Evolutionary conservation across 331 rosid genomes (phyloP).

Genomic region (Malus hybrid): DNA sequence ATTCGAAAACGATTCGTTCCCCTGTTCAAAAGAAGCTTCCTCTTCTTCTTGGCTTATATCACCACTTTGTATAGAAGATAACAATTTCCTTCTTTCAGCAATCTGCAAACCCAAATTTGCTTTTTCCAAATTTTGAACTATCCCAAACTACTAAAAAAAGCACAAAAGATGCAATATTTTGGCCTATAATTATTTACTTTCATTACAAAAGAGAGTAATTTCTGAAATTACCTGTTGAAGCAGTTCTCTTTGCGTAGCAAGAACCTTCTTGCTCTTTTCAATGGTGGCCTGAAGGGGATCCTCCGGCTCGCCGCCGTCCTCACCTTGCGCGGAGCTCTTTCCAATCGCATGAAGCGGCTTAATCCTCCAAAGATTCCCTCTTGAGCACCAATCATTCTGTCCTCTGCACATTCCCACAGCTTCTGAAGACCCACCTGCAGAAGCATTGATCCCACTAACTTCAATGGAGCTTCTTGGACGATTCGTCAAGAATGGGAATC

Average conservation of each 20-base stretch:
- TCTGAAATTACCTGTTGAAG: conserved; percentile 58
- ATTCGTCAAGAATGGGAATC: conserved; percentile 12
- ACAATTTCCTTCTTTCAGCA: conserved; percentile 70
- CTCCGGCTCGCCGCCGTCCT: conserved; percentile 39
- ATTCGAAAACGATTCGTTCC: conserved; percentile 22
- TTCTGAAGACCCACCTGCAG: conserved; percentile 15
- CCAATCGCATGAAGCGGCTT: conserved; percentile 30
- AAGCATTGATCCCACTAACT: conserved; percentile 4
- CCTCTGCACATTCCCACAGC: conserved; percentile 25
- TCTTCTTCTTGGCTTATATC: conserved; percentile 30
- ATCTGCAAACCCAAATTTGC: conserved; percentile 39
- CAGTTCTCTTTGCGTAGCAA: conserved; percentile 64
- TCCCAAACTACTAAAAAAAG: not conserved
- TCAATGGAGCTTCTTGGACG: conserved; percentile 17
- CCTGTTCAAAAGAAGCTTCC: conserved; percentile 26
- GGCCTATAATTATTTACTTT: not conserved
- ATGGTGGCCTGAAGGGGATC: conserved; percentile 56
- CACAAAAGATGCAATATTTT: not conserved
- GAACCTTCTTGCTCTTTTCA: conserved; percentile 77
- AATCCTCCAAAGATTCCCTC: conserved; percentile 26
- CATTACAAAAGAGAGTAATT: not conserved
- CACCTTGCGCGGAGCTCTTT: conserved; percentile 28
- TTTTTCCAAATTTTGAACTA: not conserved
- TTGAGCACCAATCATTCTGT: conserved; percentile 22
- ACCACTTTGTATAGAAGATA: conserved; percentile 42